Evolutionary conservation across 371 early-diverging fungal genomes (phyloP).

Genomic region (Mortierella sp.): DNA sequence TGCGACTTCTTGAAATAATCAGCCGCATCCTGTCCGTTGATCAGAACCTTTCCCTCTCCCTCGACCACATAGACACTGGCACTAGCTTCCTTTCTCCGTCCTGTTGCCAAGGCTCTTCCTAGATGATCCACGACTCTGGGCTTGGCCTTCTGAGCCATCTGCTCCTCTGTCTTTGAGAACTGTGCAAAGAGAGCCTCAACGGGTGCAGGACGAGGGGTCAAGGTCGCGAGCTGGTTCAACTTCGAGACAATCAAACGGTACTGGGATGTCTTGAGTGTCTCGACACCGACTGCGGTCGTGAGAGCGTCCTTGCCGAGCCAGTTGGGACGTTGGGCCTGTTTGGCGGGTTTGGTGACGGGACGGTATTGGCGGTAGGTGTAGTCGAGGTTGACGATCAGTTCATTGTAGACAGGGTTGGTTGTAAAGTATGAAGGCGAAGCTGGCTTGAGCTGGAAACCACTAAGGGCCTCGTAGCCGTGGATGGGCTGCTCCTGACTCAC

Average conservation of each 20-base stretch:
- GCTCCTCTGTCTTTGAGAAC: conserved; percentile 55
- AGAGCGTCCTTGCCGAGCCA: conserved; percentile 71
- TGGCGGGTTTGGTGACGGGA: conserved; percentile 21
- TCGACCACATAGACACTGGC: conserved; percentile 85
- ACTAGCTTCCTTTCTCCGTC: conserved; percentile 87
- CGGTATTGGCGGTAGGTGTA: conserved; percentile 66
- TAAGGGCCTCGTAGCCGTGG: conserved; percentile 25
- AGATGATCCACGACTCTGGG: conserved; percentile 69
- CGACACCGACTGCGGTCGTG: conserved; percentile 63
- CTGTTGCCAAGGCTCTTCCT: conserved; percentile 85
- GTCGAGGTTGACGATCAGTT: conserved; percentile 78
- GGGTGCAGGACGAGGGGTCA: conserved; percentile 63
- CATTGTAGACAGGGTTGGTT: conserved; percentile 85
- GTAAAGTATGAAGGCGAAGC: conserved; percentile 89
- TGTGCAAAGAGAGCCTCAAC: conserved; percentile 57
- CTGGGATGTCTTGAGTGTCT: conserved; percentile 70
- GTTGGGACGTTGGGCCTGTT: conserved; percentile 39
- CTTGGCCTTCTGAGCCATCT: conserved; percentile 52
- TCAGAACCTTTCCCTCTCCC: conserved; percentile 80
- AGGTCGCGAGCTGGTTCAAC: conserved; percentile 63
- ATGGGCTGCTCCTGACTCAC: conserved; percentile 9
- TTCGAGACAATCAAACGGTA: conserved; percentile 69
- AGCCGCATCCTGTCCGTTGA: conserved; percentile 86
- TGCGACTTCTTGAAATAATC: conserved; percentile 79
- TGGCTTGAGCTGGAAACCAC: conserved; percentile 62